Conservation (phyloP, 2,329 filamentous ascomycete species). For the Penicillium psychrosexuale region DNA sequence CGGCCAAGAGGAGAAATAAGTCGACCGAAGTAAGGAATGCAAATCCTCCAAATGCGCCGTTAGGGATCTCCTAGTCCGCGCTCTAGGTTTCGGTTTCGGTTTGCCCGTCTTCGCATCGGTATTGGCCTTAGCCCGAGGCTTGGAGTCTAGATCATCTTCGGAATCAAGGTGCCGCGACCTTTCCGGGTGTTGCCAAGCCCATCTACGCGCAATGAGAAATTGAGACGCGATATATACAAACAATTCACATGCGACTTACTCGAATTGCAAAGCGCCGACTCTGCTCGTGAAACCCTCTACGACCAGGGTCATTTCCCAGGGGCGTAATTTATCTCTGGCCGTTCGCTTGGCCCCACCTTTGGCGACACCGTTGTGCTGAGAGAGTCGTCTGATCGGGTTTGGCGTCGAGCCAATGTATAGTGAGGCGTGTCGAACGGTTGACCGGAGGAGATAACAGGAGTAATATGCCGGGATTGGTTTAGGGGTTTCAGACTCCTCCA, state of each 20-base stretch:
- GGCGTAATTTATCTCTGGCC: conserved; percentile 63
- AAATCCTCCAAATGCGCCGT: conserved; percentile 72
- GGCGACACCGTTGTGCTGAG: conserved; percentile 83
- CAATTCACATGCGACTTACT: conserved; percentile 56
- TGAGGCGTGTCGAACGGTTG: conserved; percentile 64
- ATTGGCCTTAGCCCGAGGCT: conserved; percentile 26
- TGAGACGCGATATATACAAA: conserved; percentile 1
- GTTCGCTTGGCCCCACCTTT: conserved; percentile 81
- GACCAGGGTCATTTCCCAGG: conserved; percentile 87
- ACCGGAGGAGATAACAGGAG: conserved; percentile 87
- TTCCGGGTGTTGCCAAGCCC: conserved; percentile 88
- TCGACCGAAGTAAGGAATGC: conserved; percentile 72
- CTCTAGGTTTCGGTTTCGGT: conserved; percentile 39
- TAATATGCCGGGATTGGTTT: conserved; percentile 79
- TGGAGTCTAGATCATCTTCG: conserved; percentile 50
- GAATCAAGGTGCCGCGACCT: conserved; percentile 72
- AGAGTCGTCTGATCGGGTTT: conserved; percentile 76
- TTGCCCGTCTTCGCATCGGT: conserved; percentile 40
- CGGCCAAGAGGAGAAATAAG: conserved; percentile 81
- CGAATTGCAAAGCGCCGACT: conserved; percentile 87
- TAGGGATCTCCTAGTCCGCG: conserved; percentile 55
- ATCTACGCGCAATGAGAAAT: conserved; percentile 52
- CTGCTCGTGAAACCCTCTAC: conserved; percentile 86
- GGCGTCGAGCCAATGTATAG: conserved; percentile 93
- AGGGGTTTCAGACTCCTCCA: conserved; percentile 37